These are phyloP conservation scores for Flaveria sonorensis DNA, from an alignment of 129 eudicot genomes.

Conservation along the genomic window DNA sequence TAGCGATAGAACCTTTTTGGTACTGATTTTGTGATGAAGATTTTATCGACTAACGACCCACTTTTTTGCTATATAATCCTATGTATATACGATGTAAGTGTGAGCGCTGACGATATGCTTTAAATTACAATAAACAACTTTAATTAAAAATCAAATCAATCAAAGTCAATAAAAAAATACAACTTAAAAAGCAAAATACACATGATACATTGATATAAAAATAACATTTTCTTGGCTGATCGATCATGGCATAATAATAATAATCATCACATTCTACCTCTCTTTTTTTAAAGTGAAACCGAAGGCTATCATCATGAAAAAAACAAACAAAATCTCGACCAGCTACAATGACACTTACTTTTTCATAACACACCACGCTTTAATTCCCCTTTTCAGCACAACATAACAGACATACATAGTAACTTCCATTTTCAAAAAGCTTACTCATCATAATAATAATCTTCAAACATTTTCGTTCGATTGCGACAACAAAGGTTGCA, in stretches of 20 bases:
- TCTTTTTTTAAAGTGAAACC: constrained; percentile 27
- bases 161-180: constrained; percentile 1
- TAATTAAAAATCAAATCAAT: background rate
- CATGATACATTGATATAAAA: background rate
- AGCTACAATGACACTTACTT: constrained; percentile 19
- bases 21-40: no score
- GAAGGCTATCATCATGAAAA: constrained; percentile 19
- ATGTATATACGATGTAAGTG: no score
- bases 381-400: constrained; percentile 18
- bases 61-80: no score
- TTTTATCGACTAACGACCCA: no score
- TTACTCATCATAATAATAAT: constrained; percentile 21
- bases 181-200: constrained; percentile 15
- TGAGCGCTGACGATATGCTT: no score
- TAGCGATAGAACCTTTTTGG: no score
- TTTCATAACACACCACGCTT: constrained; percentile 20
- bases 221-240: constrained; percentile 17
- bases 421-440: constrained; percentile 25
- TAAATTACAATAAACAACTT: background rate
- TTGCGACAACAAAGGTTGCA: constrained; percentile 74
- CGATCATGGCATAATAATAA: constrained; percentile 32
- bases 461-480: constrained; percentile 60
- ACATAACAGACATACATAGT: background rate
- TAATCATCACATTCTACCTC: background rate
- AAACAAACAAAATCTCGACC: constrained; percentile 33